phyloP scores from a whole-genome alignment of 177 flowering plant genomes.

The Vitis hybrid region DNA sequence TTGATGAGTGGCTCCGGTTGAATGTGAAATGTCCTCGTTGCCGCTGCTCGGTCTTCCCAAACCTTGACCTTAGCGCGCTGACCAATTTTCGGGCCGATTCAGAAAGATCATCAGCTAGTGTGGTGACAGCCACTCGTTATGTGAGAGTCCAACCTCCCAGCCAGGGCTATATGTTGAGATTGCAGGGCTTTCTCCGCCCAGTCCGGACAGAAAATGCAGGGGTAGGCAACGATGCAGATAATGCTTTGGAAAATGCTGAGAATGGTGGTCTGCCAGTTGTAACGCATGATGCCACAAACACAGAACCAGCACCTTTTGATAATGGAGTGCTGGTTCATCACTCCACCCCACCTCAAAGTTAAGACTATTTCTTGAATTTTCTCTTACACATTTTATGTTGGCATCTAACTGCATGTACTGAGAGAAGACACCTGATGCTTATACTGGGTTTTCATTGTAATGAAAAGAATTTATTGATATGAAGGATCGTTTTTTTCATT shows the following conservation, averaged over 20 bases:
- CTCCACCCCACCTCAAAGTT: slow-evolving; percentile 17
- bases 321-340: slow-evolving; percentile 12
- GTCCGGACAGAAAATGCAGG: slow-evolving; percentile 58
- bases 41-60: slow-evolving; percentile 92
- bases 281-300: slow-evolving; percentile 15
- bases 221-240: slow-evolving; percentile 27
- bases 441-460: neutral
- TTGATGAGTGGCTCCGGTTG: slow-evolving; percentile 93
- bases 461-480: neutral
- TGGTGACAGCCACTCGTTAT: slow-evolving; percentile 50
- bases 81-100: slow-evolving; percentile 72
- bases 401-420: too few relatives aligned
- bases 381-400: neutral
- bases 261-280: slow-evolving; percentile 35
- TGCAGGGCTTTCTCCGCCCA: slow-evolving; percentile 77
- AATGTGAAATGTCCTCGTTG: slow-evolving; percentile 97
- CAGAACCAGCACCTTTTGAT: slow-evolving; percentile 15
- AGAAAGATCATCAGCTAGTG: slow-evolving; percentile 51
- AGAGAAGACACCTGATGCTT: neutral
- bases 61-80: slow-evolving; percentile 92
- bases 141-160: slow-evolving; percentile 58
- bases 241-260: slow-evolving; percentile 52
- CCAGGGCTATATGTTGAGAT: slow-evolving; percentile 70
- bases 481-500: neutral
- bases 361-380: slow-evolving; percentile 4